Conservation (phyloP, 2,329 filamentous ascomycete genomes). For the Aspergillus transmontanensis region DNA sequence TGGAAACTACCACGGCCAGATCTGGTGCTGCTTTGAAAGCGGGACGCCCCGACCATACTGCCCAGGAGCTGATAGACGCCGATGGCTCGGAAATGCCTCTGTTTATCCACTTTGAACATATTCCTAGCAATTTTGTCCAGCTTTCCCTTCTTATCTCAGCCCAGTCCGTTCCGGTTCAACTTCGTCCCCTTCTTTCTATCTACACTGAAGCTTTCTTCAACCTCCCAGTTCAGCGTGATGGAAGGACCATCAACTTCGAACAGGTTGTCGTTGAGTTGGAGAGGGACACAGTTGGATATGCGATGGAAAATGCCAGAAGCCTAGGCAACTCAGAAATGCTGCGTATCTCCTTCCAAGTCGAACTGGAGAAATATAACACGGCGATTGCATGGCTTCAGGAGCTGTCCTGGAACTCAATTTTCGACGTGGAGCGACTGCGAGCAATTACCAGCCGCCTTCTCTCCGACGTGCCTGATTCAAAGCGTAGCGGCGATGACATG, state of each 20-base stretch:
- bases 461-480: slow-evolving; percentile 87
- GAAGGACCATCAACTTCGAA: slow-evolving; percentile 80
- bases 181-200: slow-evolving; percentile 80
- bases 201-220: slow-evolving; percentile 95
- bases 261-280: slow-evolving; percentile 90
- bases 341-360: slow-evolving; percentile 79
- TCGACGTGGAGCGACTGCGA: slow-evolving; percentile 70
- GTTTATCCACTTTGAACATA: slow-evolving; percentile 96
- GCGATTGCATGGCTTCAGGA: slow-evolving; percentile 83
- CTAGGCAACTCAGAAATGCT: slow-evolving; percentile 82
- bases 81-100: slow-evolving; percentile 68
- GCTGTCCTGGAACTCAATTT: slow-evolving; percentile 85
- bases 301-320: slow-evolving; percentile 66
- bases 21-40: slow-evolving; percentile 75
- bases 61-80: slow-evolving; percentile 75
- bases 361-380: slow-evolving; percentile 81
- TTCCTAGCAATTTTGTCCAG: slow-evolving; percentile 89
- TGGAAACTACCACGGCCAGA: slow-evolving; percentile 80
- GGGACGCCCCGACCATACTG: slow-evolving; percentile 66
- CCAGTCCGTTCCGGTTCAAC: slow-evolving; percentile 71
- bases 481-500: slow-evolving; percentile 76
- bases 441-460: slow-evolving; percentile 76
- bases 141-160: slow-evolving; percentile 81
- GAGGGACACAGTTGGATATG: slow-evolving; percentile 84
- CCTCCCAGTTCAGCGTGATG: slow-evolving; percentile 77